Evolutionary conservation across 257 asterid genomes (phyloP).

Genomic region (Gardenia jasminoides): DNA sequence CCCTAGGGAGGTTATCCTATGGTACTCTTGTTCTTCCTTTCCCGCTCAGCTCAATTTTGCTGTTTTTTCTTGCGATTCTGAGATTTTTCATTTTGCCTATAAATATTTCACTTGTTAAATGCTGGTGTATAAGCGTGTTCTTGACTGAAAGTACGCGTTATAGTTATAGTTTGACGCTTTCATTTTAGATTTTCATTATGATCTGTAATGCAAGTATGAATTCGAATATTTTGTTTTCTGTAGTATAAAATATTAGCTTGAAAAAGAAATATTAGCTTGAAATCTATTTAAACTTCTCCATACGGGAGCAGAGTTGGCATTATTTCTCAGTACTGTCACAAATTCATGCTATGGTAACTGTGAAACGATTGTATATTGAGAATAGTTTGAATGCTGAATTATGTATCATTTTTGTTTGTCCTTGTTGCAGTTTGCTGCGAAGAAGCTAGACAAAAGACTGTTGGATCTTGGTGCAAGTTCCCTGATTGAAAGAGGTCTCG

Average conservation of each 20-base stretch:
- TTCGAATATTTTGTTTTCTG: not conserved
- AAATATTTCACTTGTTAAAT: not conserved
- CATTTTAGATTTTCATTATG: not conserved
- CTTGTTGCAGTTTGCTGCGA: conserved; percentile 80
- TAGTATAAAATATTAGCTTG: not conserved
- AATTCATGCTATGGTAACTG: not conserved
- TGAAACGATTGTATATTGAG: not conserved
- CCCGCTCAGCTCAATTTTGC: conserved; percentile 3
- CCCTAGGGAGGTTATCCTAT: conserved; percentile 21
- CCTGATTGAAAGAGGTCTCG: conserved; percentile 81
- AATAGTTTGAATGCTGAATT: not conserved
- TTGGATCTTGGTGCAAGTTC: conserved; percentile 74
- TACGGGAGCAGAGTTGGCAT: not conserved
- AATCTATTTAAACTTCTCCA: not conserved
- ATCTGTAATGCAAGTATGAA: not conserved
- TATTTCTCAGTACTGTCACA: not conserved
- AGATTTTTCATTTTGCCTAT: not conserved
- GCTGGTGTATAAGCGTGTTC: not conserved
- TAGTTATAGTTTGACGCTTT: not conserved
- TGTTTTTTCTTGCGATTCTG: not conserved
- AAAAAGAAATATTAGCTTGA: not conserved
- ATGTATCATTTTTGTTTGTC: not conserved
- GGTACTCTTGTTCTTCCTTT: conserved; percentile 22
- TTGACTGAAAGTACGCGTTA: not conserved
- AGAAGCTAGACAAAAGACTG: conserved; percentile 92